Base-by-base conservation (phyloP, 345 rosid species). In the Physaria fendleri region DNA sequence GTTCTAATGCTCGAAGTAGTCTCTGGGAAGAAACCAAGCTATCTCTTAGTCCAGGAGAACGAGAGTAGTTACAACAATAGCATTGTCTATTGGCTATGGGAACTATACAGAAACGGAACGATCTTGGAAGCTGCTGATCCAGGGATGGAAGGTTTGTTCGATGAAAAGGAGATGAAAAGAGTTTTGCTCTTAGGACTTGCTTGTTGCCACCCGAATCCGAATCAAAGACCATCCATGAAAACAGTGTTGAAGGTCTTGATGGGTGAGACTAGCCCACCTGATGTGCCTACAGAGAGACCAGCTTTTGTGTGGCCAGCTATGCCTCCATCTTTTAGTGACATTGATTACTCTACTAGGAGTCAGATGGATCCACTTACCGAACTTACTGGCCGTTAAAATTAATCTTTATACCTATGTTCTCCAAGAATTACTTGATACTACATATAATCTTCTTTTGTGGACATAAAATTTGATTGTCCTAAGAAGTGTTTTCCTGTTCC, bases 151-250 rank as follows among this genome's bases (percentile, higher is more conserved):
- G 76, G 60, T 9, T 67, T 56, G 9, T 83, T 77, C 22, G 33
- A 22, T 0, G 17, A 32, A 43, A 67, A 75, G 32, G 85, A 80
- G 23, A 68, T 80, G 78, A 79, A 76, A 28, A 44, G 77, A 4
- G 43, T 78, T 29, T 64, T 85, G n/a, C 34, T 77, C n/a, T 75
- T 87, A 46, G 97, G 82, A 35, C 74, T 90, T 29, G 82, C 88
- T 9, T 90, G 95, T 54, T 87, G 93, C 73, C 93, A 87, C 67
- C 90, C 89, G 6, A 85, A 83, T 30, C 93, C 89, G 1, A 62
- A 81, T 68, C 50, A 75, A 15, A 83, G 94, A 82, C 94, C 95
- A 1, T 68, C 79, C 11, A 85, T 74, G 88, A 81, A 74, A 64
- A 54, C 40, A 2, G 93, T 82, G 16, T 11, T 85, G 47, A 82